phyloP scores from a whole-genome alignment of 2,329 filamentous ascomycete genomes.

The Helminthosporium solani region DNA sequence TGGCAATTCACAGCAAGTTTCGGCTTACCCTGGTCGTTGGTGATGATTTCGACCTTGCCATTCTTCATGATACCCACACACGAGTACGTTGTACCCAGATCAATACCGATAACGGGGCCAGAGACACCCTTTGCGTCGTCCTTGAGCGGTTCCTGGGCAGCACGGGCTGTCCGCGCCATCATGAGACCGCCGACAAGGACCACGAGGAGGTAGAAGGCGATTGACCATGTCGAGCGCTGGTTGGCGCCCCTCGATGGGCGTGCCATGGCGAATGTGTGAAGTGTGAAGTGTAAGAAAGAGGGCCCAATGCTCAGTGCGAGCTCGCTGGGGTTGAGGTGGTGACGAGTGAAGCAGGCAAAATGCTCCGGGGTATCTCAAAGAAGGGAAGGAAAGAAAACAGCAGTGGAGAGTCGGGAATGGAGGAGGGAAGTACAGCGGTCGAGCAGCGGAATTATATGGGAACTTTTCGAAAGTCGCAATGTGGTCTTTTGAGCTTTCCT shows the following conservation, averaged over 20 bases:
- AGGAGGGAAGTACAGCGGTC: slow-evolving; percentile 14
- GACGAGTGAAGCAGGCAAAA: slow-evolving; percentile 19
- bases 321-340: slow-evolving; percentile 20
- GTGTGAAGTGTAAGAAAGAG: slow-evolving; percentile 12
- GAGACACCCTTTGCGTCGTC: slow-evolving; percentile 59
- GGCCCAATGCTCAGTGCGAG: slow-evolving; percentile 27
- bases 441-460: slow-evolving; percentile 35
- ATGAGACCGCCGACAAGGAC: slow-evolving; percentile 83
- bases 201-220: slow-evolving; percentile 87
- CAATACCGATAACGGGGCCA: slow-evolving; percentile 40
- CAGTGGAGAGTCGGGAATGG: slow-evolving; percentile 21
- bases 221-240: slow-evolving; percentile 79
- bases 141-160: slow-evolving; percentile 64
- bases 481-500: slow-evolving; percentile 26
- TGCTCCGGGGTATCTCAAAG: slow-evolving; percentile 32
- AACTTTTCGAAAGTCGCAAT: slow-evolving; percentile 35
- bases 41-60: slow-evolving; percentile 47
- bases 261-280: slow-evolving; percentile 53
- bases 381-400: slow-evolving; percentile 23
- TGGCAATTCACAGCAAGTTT: not conserved
- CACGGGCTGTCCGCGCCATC: slow-evolving; percentile 74
- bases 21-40: slow-evolving; percentile 46
- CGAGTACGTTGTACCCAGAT: slow-evolving; percentile 41
- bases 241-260: slow-evolving; percentile 63
- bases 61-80: slow-evolving; percentile 45